phyloP scores from a whole-genome alignment of 352 stramenopile genomes.

The Phytophthora sojae region DNA sequence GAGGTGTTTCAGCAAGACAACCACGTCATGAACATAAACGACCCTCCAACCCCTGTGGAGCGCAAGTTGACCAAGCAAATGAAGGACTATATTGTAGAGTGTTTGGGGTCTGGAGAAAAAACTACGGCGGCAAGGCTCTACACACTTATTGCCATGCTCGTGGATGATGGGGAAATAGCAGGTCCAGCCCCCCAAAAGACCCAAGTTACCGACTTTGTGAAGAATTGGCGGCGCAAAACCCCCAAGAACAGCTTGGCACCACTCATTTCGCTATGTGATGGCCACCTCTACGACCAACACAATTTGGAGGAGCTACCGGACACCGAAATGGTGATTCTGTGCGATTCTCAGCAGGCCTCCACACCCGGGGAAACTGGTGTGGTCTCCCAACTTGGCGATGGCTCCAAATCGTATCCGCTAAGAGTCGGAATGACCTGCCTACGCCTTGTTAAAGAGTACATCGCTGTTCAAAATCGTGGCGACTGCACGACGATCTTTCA shows the following conservation, averaged over 20 bases:
- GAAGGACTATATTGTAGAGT: constrained; percentile 8
- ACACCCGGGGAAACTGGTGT: neutral
- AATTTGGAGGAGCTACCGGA: neutral
- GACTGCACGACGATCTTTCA: constrained; percentile 8
- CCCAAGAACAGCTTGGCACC: constrained; percentile 1
- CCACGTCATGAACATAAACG: constrained; percentile 13
- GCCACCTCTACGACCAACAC: neutral
- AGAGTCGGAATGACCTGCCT: constrained; percentile 1
- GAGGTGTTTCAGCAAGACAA: constrained; percentile 5
- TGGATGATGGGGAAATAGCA: neutral
- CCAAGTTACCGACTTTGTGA: constrained; percentile 5
- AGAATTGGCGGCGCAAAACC: constrained; percentile 12
- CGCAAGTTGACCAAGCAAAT: neutral
- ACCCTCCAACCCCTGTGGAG: neutral
- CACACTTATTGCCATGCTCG: neutral
- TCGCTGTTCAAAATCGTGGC: neutral
- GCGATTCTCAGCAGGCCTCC: neutral
- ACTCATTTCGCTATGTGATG: constrained; percentile 8
- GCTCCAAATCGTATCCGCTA: constrained; percentile 1
- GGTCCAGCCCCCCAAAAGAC: neutral
- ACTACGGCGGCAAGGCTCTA: neutral
- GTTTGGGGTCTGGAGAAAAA: neutral
- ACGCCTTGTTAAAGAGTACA: neutral
- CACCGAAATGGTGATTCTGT: constrained; percentile 5
- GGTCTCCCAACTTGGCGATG: constrained; percentile 3